A percentile compares a stretch with the other conserved stretches of the same genome.
phyloP scores from a whole-genome alignment of 306 rosid genomes.

The Prunus mume region DNA sequence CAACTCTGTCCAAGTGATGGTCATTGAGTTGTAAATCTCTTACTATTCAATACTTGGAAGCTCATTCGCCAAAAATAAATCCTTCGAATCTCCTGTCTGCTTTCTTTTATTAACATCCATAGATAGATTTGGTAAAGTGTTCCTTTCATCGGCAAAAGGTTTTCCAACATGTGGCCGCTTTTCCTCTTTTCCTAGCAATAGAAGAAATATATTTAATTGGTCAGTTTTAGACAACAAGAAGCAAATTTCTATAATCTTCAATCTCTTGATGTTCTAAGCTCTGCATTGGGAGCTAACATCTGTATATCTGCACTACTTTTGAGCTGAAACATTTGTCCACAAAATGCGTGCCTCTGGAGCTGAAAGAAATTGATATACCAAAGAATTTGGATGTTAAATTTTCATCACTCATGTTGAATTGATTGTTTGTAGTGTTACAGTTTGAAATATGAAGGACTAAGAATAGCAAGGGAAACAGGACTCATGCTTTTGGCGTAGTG shows the following conservation, averaged over 20 bases:
- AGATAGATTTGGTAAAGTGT: not conserved
- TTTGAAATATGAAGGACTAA: too few species aligned
- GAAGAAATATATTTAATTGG: not conserved
- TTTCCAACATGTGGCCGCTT: not conserved
- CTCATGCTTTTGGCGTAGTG: too few species aligned
- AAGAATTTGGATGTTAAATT: too few species aligned
- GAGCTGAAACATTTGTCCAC: too few species aligned
- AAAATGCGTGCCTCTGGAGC: too few species aligned
- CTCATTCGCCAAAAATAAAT: not conserved
- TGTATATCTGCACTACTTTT: too few species aligned
- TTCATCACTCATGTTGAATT: too few species aligned
- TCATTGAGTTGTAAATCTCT: slow-evolving; percentile 14
- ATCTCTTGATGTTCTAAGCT: not conserved
- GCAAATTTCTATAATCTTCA: not conserved
- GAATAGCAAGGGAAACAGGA: too few species aligned
- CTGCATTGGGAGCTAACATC: not conserved
- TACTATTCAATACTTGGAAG: not conserved
- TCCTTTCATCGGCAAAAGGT: not conserved
- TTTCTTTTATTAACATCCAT: not conserved
- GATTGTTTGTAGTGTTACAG: too few species aligned
- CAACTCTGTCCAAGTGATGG: slow-evolving; percentile 42
- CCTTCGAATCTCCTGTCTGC: not conserved
- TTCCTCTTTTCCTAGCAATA: not conserved
- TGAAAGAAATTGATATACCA: too few species aligned
- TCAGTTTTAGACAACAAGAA: too few species aligned